Percentiles rank a stretch among this genome's conserved stretches.
These are phyloP conservation scores for Solidago caesia DNA, from an alignment of 129 eudicot species.

Conservation along the genomic window DNA sequence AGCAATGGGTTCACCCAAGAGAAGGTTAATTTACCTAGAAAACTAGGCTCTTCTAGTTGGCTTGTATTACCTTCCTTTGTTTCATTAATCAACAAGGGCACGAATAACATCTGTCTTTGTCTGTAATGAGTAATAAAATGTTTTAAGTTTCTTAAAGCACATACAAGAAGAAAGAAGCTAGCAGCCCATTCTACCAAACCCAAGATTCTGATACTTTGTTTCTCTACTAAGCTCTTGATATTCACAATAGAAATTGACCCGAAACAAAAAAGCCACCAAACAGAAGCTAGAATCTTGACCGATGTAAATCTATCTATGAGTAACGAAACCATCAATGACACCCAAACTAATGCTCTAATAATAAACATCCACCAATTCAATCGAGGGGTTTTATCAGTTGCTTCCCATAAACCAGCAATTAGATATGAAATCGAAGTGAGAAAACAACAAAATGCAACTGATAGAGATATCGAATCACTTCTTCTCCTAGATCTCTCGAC, in stretches of 20 bases:
- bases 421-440: slow-evolving; percentile 32
- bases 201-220: slow-evolving; percentile 16
- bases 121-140: slow-evolving; percentile 11
- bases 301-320: slow-evolving; percentile 35
- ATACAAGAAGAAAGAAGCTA: slow-evolving; percentile 50
- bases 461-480: slow-evolving; percentile 24
- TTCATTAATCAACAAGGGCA: too few species aligned
- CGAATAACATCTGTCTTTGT: too few species aligned
- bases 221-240: slow-evolving; percentile 10
- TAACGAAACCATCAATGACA: slow-evolving; percentile 38
- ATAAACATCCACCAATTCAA: slow-evolving; percentile 30
- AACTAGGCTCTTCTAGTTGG: slow-evolving; percentile 24
- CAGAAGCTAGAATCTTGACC: slow-evolving; percentile 29
- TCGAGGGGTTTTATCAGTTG: slow-evolving; percentile 17
- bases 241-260: slow-evolving; percentile 34
- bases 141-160: slow-evolving; percentile 32
- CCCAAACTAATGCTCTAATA: slow-evolving; percentile 46
- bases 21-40: slow-evolving; percentile 35
- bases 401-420: slow-evolving; percentile 36
- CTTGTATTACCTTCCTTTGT: background rate
- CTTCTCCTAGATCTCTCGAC: slow-evolving; percentile 20
- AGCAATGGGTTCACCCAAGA: slow-evolving; percentile 54
- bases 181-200: slow-evolving; percentile 44
- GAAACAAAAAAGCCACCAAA: slow-evolving; percentile 47
- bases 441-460: slow-evolving; percentile 40